Evolutionary conservation across 2,329 filamentous ascomycete genomes (phyloP), one percentile per base, ranked within the genome.

Genomic region (Colletotrichum aenigma): DNA sequence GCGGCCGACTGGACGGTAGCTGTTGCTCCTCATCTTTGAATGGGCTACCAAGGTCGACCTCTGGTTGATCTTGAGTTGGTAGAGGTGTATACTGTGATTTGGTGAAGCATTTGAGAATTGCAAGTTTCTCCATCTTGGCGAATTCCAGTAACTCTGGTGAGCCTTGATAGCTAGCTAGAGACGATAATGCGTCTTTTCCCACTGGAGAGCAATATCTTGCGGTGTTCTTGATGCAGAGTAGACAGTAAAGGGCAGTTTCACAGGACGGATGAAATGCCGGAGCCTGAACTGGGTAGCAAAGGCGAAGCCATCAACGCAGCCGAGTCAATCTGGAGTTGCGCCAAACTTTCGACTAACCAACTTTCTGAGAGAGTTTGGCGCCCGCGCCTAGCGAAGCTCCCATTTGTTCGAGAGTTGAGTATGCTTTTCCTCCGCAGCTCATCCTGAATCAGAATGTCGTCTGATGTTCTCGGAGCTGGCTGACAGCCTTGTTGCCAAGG

Each of bases 191-290:
- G 38, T 5, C 18, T 48, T 48, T 43, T 6, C 4, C 18, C 38
- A 1, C 38, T 48, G 38, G 38, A 48, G 0, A 12, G 18, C 18
- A 6, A 6, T 43, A 43, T 43, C 18, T 43, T 43, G 38, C 38
- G 9, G 38, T n/a, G 38, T 48, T 4, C 0, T 6, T 0, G 18
- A 48, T 4, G 0, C 38, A n/a, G 38, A 18, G 38, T 18, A 0
- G 9, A 48, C 9, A 10, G 38, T n/a, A 48, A 9, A n/a, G 38
- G 12, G 0, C 9, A n/a, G 18, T 6, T 12, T 12, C 38, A 48
- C 18, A n/a, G 18, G 38, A 48, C 0, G 5, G 18, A 48, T 48
- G 18, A 48, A n/a, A 9, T n/a, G 38, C 38, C 9, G 38, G 0
- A 1, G 12, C 3, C 18, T 48, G 38, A 12, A 18, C 18, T 48